phyloP scores from a whole-genome alignment of 1,284 basidiomycete species.

The Papiliotrema flavescens region DNA sequence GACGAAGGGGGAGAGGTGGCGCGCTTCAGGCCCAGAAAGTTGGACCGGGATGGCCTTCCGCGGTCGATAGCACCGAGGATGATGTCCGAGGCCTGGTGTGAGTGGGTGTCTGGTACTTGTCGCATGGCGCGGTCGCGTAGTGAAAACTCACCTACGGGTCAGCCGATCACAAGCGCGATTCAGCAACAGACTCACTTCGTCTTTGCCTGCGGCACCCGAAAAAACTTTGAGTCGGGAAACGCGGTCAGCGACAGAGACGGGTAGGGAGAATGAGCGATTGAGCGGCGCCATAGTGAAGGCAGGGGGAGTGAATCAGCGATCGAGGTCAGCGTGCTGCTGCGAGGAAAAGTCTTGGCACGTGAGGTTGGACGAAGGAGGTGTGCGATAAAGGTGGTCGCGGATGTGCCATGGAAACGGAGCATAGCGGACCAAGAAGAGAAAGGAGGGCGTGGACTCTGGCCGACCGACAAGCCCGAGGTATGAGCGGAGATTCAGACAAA shows the following conservation, averaged over 20 bases:
- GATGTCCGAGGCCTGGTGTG: conserved; percentile 26
- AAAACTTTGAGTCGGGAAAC: conserved; percentile 47
- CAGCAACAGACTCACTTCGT: conserved; percentile 37
- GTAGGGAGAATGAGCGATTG: conserved; percentile 42
- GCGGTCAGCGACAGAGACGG: conserved; percentile 39
- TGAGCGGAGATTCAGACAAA: neutral
- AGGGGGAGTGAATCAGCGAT: neutral
- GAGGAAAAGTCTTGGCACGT: neutral
- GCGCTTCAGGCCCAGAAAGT: conserved; percentile 1
- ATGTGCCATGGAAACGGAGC: neutral
- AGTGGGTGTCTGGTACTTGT: no score
- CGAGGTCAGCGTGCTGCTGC: neutral
- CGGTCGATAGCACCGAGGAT: conserved; percentile 36
- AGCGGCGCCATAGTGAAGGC: conserved; percentile 36
- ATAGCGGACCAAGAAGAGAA: neutral
- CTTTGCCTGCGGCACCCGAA: conserved; percentile 43
- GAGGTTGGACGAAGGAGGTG: no score
- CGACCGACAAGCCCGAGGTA: neutral
- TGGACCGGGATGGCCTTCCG: neutral
- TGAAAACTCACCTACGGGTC: conserved; percentile 10
- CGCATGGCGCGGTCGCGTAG: no score
- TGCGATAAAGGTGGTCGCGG: no score
- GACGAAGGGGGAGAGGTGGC: neutral
- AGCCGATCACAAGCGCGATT: neutral
- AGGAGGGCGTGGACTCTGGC: neutral